Base-by-base conservation (phyloP, 768 basidiomycete species). In the Mycena vitilis region DNA sequence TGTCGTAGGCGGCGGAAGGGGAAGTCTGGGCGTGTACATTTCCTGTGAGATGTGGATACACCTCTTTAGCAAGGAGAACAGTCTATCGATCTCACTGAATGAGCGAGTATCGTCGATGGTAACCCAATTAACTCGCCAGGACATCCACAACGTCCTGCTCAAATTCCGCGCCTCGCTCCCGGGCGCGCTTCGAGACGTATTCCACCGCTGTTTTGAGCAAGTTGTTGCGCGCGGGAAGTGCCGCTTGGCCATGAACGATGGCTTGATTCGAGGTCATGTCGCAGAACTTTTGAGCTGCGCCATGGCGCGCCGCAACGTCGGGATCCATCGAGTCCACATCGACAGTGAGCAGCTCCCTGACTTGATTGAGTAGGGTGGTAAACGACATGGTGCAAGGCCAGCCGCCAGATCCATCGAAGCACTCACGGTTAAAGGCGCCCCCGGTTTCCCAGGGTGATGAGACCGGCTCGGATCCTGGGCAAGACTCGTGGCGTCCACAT, bases 191-290 rank as follows among this genome's bases (percentile, higher is more conserved):
- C 10, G 70, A 65, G 16, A 79, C 77, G 60, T 76, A 73, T 18
- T 75, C 65, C 54, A 82, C 75, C 9, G 84, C 82, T 13, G 74
- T 69, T 22, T 77, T 68, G 53, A 84, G 72, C 22, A 84, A 65
- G 20, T 73, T 63, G 0, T 60, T 71, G 42, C 79, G 76, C 37
- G 81, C 81, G 4, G 80, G 75, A 38, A 76, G 75, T 13, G 64
- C 72, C 7, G 79, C 78, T 55, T 85, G 77, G 40, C 72, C 70
- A 71, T 80, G 77, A 12, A 81, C 81, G 65, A 86, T 81, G 20
- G 81, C 84, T 71, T 86, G 84, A 63, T 86, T 87, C 13, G 84
- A 86, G 37, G 84, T 86, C 84, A 85, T 86, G 71, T 85, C 81
- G 60, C 71, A 75, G 77, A 86, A 85, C 23, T 70, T 73, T 16